A percentile compares a stretch with the other conserved stretches of the same genome.
Evolutionary conservation across 78 protist species (phyloP).

Genomic region (Dictyostelium firmibasis): DNA sequence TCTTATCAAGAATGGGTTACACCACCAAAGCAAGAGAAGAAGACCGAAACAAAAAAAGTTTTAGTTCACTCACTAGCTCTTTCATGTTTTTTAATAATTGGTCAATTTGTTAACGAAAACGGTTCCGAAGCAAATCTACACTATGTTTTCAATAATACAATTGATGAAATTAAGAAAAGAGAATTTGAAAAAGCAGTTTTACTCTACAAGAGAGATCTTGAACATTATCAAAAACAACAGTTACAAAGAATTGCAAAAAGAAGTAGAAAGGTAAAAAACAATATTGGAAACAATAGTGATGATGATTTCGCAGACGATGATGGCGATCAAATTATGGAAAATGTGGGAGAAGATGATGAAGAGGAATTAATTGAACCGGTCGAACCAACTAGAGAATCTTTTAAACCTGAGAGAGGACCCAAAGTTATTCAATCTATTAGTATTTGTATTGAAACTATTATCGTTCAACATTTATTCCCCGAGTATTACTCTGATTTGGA

Average conservation of each 20-base stretch:
- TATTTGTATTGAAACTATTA: neutral
- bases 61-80: neutral
- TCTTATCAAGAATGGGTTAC: neutral
- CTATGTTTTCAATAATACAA: neutral
- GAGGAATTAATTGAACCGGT: neutral
- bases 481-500: neutral
- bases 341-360: slow-evolving; percentile 13
- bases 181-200: neutral
- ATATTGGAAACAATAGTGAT: neutral
- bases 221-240: neutral
- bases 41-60: neutral
- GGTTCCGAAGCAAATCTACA: neutral
- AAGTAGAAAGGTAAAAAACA: neutral
- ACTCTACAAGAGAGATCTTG: neutral
- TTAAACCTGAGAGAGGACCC: neutral
- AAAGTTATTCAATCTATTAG: neutral
- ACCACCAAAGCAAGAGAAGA: neutral
- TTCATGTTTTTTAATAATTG: neutral
- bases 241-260: slow-evolving; percentile 8
- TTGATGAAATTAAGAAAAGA: neutral
- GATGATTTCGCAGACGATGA: neutral
- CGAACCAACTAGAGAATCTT: neutral
- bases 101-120: neutral
- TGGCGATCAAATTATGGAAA: neutral
- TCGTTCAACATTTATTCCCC: neutral